Base-by-base conservation (phyloP, 2,329 filamentous ascomycete genomes). In the Drechslerella dactyloides region DNA sequence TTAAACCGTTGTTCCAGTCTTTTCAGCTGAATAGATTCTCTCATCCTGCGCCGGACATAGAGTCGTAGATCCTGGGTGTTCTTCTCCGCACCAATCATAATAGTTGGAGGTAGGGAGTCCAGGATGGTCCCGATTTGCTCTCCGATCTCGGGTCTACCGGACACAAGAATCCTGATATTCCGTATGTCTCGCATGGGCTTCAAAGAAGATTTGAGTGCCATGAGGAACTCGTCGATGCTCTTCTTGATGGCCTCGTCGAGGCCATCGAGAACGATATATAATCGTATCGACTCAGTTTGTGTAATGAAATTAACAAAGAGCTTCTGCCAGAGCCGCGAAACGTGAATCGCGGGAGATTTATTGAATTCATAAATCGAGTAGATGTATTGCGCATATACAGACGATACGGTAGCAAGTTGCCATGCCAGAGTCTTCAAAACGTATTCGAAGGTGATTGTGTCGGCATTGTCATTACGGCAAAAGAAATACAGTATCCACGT, bases 201-300 rank as follows among this genome's bases (percentile, higher is more conserved):
- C 1, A 37, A 35, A 40, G 52, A 55, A 1, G 46, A 35, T 7
- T 21, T 50, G 11, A 59, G n/a, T 17, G 44, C 55, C 21, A 46
- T 40, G 21, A 59, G 33, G 21, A 19, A 59, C 2, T 19, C 37
- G 46, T 30, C 40, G 11, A 46, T 35, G 10, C 48, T 40, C 17
- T 50, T 40, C 30, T 23, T 5, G 21, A 46, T 27, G 23, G 55
- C 55, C 37, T 59, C 55, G 37, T 59, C 55, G 23, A 17, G 11
- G 27, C 55, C 55, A 15, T 59, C 55, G 13, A 59, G 46, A 2
- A 59, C 37, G n/a, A n/a, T n/a, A n/a, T n/a, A n/a, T 13, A 59
- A 30, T 24, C 17, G 42, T n/a, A 59, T 50, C 8, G 35, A n/a
- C 5, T 2, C 23, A 8, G 19, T 19, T 3, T 13, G 21, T 1